These are phyloP conservation scores for Hirschfeldia incana DNA, from an alignment of 345 rosid species.

Conservation along the genomic window DNA sequence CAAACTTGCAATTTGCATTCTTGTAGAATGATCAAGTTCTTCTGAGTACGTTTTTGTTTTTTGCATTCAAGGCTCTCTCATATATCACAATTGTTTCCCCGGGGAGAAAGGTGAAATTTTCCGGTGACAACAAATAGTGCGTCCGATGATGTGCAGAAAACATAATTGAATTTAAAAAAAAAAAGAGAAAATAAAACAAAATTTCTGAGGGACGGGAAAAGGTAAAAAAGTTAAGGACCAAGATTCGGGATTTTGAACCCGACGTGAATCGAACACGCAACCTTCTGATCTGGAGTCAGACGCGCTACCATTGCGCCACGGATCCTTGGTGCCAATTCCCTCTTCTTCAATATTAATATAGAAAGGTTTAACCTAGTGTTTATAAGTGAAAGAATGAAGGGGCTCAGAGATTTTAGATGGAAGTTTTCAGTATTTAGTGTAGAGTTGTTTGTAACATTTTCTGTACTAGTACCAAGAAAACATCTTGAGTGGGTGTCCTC, in stretches of 20 bases:
- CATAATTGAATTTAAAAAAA: no score
- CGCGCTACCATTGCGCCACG: slow-evolving; percentile 99
- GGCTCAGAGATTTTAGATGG: neutral
- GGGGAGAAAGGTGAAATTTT: no score
- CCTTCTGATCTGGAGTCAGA: slow-evolving; percentile 99
- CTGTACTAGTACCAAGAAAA: neutral
- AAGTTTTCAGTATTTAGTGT: neutral
- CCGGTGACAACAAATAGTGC: no score
- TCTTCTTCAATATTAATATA: neutral
- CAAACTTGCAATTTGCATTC: no score
- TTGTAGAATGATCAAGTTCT: no score
- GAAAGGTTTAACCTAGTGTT: neutral
- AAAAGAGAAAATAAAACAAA: no score
- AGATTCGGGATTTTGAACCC: slow-evolving; percentile 57
- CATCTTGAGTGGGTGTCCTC: neutral
- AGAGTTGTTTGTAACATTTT: neutral
- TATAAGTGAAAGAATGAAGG: neutral
- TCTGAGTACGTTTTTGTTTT: no score
- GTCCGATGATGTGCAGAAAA: no score
- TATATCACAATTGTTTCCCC: no score
- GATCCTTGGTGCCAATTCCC: slow-evolving; percentile 42
- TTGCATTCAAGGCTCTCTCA: no score
- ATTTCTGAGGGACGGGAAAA: neutral
- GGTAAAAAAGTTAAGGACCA: neutral
- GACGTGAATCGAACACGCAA: slow-evolving; percentile 97